phyloP scores from a whole-genome alignment of 352 stramenopile genomes.

The Albugo laibachii region DNA sequence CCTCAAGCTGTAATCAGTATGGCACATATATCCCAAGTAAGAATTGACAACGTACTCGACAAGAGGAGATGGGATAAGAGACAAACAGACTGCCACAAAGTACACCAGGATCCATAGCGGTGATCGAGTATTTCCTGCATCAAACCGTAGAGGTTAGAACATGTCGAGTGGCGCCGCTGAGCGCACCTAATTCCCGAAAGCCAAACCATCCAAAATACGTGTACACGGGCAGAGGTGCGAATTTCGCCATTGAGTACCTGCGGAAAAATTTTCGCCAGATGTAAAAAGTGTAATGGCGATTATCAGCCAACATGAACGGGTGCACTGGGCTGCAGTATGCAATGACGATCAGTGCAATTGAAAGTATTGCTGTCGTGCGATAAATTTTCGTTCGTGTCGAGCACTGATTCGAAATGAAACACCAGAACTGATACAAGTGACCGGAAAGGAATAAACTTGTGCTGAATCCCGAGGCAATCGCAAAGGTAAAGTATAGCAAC shows the following conservation, averaged over 20 bases:
- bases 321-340: slow-evolving; percentile 59
- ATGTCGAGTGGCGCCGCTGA: not conserved
- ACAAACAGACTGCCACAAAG: slow-evolving; percentile 39
- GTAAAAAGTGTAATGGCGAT: slow-evolving; percentile 87
- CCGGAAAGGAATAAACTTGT: slow-evolving; percentile 17
- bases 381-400: too few species aligned
- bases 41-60: slow-evolving; percentile 49
- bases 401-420: not conserved
- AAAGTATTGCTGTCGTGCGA: too few species aligned
- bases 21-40: not conserved
- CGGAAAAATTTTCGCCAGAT: slow-evolving; percentile 78
- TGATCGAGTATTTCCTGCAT: slow-evolving; percentile 23
- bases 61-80: slow-evolving; percentile 72
- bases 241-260: slow-evolving; percentile 47
- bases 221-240: slow-evolving; percentile 33
- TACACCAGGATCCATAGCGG: slow-evolving; percentile 67
- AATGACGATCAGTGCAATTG: slow-evolving; percentile 16
- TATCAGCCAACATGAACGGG: slow-evolving; percentile 83
- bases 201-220: slow-evolving; percentile 39
- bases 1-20: slow-evolving; percentile 15
- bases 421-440: slow-evolving; percentile 6
- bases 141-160: not conserved
- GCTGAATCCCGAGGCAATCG: slow-evolving; percentile 36
- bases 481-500: slow-evolving; percentile 58
- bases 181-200: slow-evolving; percentile 43